phyloP scores from a whole-genome alignment of 2,329 filamentous ascomycete genomes.

The Phaeosphaeria sp. region DNA sequence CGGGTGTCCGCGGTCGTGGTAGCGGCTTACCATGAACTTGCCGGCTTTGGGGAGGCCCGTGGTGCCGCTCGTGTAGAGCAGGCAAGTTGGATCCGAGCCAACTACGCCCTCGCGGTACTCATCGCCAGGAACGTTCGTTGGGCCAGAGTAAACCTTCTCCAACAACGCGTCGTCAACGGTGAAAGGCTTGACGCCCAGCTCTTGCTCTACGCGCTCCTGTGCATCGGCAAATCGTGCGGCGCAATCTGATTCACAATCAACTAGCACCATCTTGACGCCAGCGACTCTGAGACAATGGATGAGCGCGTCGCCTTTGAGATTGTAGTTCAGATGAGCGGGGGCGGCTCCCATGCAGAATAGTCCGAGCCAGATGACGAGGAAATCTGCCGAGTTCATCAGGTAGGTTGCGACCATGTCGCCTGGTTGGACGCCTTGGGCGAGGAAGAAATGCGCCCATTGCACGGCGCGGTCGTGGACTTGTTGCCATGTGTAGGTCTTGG shows the following conservation, averaged over 20 bases:
- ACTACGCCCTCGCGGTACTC: slow-evolving; percentile 60
- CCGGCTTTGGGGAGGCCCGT: slow-evolving; percentile 72
- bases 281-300: slow-evolving; percentile 69
- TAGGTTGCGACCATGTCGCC: slow-evolving; percentile 70
- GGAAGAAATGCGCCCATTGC: slow-evolving; percentile 40
- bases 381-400: slow-evolving; percentile 70
- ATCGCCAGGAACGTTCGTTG: slow-evolving; percentile 55
- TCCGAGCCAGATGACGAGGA: slow-evolving; percentile 70
- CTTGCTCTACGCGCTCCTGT: slow-evolving; percentile 19
- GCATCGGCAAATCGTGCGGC: slow-evolving; percentile 25
- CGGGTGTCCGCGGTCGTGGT: slow-evolving; percentile 42
- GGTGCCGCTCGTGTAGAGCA: slow-evolving; percentile 78
- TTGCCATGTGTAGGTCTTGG: slow-evolving; percentile 51
- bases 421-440: slow-evolving; percentile 62
- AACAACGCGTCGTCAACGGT: slow-evolving; percentile 24
- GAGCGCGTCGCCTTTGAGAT: slow-evolving; percentile 66
- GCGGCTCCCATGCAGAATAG: slow-evolving; percentile 70
- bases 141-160: slow-evolving; percentile 23
- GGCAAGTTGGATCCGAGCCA: slow-evolving; percentile 60
- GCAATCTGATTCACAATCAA: slow-evolving; percentile 58
- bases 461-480: slow-evolving; percentile 36
- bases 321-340: slow-evolving; percentile 74
- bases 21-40: slow-evolving; percentile 35
- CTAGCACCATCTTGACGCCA: slow-evolving; percentile 61
- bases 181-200: slow-evolving; percentile 28